Evolutionary conservation across 257 asterid genomes (phyloP).

Genomic region (Penstemon eatonii): DNA sequence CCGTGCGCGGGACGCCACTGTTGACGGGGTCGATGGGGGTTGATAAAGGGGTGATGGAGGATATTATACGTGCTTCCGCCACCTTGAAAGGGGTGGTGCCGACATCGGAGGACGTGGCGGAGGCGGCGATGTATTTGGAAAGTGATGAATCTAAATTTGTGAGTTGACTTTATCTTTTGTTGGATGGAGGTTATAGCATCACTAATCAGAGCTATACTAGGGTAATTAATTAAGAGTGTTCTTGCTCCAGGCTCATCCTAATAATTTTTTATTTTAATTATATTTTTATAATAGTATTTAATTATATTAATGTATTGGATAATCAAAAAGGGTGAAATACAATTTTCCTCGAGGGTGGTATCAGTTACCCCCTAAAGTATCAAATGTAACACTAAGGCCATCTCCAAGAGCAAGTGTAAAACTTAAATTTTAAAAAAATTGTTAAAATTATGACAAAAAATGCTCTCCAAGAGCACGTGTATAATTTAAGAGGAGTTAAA

Average conservation of each 20-base stretch:
- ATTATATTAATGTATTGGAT: too few species aligned
- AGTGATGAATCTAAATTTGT: slow-evolving; percentile 66
- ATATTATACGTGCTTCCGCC: slow-evolving; percentile 48
- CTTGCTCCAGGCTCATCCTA: slow-evolving; percentile 20
- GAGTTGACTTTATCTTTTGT: slow-evolving; percentile 64
- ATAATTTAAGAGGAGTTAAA: too few species aligned
- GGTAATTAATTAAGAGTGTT: slow-evolving; percentile 26
- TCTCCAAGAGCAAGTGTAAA: too few species aligned
- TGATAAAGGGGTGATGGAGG: slow-evolving; percentile 51
- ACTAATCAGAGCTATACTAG: slow-evolving; percentile 56
- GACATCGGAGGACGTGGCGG: slow-evolving; percentile 72
- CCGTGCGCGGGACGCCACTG: slow-evolving; percentile 76
- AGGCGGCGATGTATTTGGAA: slow-evolving; percentile 65
- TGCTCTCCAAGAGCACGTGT: too few species aligned
- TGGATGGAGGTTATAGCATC: slow-evolving; percentile 80
- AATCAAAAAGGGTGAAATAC: too few species aligned
- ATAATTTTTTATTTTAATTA: background rate
- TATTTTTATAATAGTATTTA: too few species aligned
- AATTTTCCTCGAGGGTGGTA: too few species aligned
- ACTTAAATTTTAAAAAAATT: too few species aligned
- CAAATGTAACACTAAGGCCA: too few species aligned
- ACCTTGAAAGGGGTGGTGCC: slow-evolving; percentile 64
- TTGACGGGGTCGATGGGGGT: slow-evolving; percentile 45
- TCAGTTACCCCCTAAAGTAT: too few species aligned
- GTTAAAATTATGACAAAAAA: too few species aligned